Evolutionary conservation across 495 filamentous ascomycete genomes (phyloP).

Genomic region (Parathielavia appendiculata): DNA sequence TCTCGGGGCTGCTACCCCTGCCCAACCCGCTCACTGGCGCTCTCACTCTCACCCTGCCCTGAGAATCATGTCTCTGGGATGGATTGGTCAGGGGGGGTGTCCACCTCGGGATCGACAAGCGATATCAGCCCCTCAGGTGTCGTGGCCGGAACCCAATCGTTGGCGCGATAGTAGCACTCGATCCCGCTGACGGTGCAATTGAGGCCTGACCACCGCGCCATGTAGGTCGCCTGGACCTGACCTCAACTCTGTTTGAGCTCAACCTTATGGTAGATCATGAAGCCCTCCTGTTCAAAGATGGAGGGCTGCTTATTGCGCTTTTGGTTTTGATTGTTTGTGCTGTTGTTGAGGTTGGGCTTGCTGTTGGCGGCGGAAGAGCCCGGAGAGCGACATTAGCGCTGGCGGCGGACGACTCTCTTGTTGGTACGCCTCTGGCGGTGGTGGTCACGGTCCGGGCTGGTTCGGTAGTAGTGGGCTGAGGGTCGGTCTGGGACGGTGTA

Average conservation of each 20-base stretch:
- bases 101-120: conserved; percentile 15
- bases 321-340: neutral
- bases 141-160: conserved; percentile 17
- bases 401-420: neutral
- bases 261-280: conserved; percentile 32
- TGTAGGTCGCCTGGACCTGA: conserved; percentile 27
- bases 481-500: neutral
- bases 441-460: neutral
- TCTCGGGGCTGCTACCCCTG: too few species aligned
- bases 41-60: too few species aligned
- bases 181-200: conserved; percentile 27
- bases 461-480: neutral
- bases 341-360: neutral
- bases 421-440: conserved; percentile 2
- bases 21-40: too few species aligned
- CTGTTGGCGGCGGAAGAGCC: neutral
- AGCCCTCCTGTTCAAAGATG: conserved; percentile 23
- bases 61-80: too few species aligned
- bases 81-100: too few species aligned
- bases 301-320: conserved; percentile 23
- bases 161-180: conserved; percentile 36
- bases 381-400: neutral
- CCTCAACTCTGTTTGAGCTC: conserved; percentile 35
- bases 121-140: conserved; percentile 25
- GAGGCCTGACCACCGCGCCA: conserved; percentile 20